Evolutionary conservation across 805 yeast genomes (phyloP), one percentile per base, ranked within the genome.

Genomic region (Jamesozyma lodderae): DNA sequence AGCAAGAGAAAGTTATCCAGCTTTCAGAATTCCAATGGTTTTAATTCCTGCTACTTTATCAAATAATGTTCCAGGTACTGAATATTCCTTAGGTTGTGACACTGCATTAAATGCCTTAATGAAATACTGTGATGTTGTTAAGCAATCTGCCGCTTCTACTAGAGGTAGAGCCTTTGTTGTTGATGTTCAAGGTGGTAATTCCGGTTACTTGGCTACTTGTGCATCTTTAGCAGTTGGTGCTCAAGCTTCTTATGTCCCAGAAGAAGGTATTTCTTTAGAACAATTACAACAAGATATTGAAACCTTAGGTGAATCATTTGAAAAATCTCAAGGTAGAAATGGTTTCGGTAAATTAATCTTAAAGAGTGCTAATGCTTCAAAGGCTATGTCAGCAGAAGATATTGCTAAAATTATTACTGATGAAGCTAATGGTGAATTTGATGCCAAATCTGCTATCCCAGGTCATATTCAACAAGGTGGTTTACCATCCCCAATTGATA

Each of bases 391-490:
- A 10, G 75, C 88, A 2, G 75, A 79, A 37, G 69, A 77, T 20
- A 69, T 83, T 52, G 81, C 90, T n/a, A 76, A 78, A 27, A 79
- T 83, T 40, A 67, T 68, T 38, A 71, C 80, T 44, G 70, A 72
- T 41, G 80, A 75, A 47, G 77, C 77, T 21, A 63, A 70, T 16
- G 79, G 81, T 24, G 69, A 75, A 50, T 83, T 80, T 48, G 90
- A 82, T 50, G 77, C 85, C 17, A 77, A 79, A 58, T 76, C 88
- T 6, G 92, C 92, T 10, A 69, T 79, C 39, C 94, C 94, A 18
- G 92, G 94, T 17, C 94, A 82, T 55, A 88, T 82, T 23, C 92
- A 83, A 63, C 94, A 83, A 58, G 94, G 94, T 55, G 79, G 78
- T 36, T 63, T 75, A 22, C 92, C 94, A 40, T 73, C 85, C 0